phyloP scores from a whole-genome alignment of 2,329 filamentous ascomycete genomes.

The Trichoderma endophyticum region DNA sequence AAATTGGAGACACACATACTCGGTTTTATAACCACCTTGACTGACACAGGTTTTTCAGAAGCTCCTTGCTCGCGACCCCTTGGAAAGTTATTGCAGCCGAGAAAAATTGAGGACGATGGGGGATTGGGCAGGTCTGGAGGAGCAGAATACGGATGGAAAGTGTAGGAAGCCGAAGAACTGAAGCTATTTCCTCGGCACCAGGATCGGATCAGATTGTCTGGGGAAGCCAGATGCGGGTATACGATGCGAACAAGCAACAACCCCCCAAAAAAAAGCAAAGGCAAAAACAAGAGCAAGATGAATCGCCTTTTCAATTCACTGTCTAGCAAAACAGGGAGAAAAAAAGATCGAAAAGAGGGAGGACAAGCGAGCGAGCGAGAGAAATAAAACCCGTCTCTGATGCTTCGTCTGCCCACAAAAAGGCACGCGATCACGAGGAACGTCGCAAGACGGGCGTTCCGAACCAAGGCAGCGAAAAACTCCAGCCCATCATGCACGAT shows the following conservation, averaged over 20 bases:
- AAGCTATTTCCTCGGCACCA: background rate
- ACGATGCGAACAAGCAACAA: background rate
- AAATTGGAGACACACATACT: background rate
- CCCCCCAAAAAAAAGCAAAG: background rate
- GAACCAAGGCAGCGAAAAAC: background rate
- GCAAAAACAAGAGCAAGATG: background rate
- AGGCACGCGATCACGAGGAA: slow-evolving; percentile 13
- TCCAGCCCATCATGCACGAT: background rate
- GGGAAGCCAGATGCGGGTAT: background rate
- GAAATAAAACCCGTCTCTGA: background rate
- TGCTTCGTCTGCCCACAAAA: background rate
- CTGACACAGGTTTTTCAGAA: background rate
- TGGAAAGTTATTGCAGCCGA: background rate
- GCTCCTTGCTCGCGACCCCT: background rate
- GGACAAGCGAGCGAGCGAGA: background rate
- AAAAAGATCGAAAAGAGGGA: background rate
- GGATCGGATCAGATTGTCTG: background rate
- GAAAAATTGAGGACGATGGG: background rate
- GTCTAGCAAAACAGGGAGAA: background rate
- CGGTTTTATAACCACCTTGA: background rate
- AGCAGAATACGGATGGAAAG: background rate
- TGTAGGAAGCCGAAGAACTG: background rate
- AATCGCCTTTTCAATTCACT: background rate
- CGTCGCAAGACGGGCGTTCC: background rate
- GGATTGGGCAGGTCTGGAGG: background rate